These are phyloP conservation scores for Sideroxylon spinosum DNA, from an alignment of 179 eudicot genomes.

Conservation along the genomic window DNA sequence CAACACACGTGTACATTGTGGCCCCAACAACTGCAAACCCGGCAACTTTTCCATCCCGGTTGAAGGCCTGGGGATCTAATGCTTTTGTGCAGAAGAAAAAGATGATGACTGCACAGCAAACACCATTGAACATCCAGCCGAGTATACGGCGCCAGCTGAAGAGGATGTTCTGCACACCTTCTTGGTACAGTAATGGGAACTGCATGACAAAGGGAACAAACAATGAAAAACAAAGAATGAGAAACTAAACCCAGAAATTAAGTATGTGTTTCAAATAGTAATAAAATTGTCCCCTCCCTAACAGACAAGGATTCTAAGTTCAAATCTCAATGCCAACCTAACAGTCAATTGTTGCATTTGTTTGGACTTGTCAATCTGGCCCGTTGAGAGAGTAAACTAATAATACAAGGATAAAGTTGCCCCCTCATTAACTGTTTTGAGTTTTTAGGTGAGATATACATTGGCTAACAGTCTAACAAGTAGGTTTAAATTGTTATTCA, in stretches of 20 bases:
- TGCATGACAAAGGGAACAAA: slow-evolving; percentile 20
- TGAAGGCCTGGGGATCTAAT: slow-evolving; percentile 46
- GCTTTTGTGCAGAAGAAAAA: slow-evolving; percentile 62
- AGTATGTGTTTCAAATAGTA: background rate
- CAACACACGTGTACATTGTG: slow-evolving; percentile 72
- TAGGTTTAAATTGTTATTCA: background rate
- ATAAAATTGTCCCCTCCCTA: too few relatives aligned
- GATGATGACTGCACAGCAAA: slow-evolving; percentile 51
- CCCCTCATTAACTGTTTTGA: too few relatives aligned
- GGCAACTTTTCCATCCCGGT: slow-evolving; percentile 41
- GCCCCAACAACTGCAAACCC: slow-evolving; percentile 66
- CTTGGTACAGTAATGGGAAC: slow-evolving; percentile 90
- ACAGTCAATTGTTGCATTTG: too few relatives aligned
- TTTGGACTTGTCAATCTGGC: too few relatives aligned
- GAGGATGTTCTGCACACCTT: slow-evolving; percentile 84
- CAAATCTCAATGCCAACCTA: too few relatives aligned
- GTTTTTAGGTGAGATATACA: too few relatives aligned
- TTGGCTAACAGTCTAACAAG: background rate
- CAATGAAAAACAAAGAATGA: background rate
- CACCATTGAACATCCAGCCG: slow-evolving; percentile 89
- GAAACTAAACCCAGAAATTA: background rate
- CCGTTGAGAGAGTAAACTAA: too few relatives aligned
- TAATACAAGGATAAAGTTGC: too few relatives aligned
- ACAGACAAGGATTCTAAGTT: too few relatives aligned
- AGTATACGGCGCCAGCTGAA: slow-evolving; percentile 84